Conservation (phyloP, 2,329 filamentous ascomycete genomes). For the Elsinoe necatrix region DNA sequence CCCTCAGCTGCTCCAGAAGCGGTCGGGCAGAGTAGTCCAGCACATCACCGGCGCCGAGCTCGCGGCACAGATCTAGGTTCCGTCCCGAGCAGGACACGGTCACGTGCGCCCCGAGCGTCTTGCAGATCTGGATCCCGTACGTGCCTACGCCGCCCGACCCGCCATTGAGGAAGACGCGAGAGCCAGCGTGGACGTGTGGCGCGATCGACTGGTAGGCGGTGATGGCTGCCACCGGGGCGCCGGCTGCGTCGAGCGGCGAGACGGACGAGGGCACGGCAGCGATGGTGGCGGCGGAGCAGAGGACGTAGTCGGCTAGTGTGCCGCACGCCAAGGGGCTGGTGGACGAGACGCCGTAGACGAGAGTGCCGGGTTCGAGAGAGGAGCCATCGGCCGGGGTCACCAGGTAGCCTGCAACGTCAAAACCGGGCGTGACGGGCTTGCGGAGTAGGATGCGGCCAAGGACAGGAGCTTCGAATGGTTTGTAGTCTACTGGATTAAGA, state of each 20-base stretch:
- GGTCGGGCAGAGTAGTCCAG: slow-evolving; percentile 50
- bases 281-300: slow-evolving; percentile 31
- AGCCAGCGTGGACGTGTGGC: slow-evolving; percentile 32
- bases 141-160: slow-evolving; percentile 55
- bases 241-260: slow-evolving; percentile 28
- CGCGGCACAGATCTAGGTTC: slow-evolving; percentile 50
- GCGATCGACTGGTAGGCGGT: slow-evolving; percentile 34
- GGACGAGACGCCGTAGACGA: slow-evolving; percentile 36
- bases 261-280: slow-evolving; percentile 39
- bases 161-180: slow-evolving; percentile 56
- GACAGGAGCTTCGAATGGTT: slow-evolving; percentile 46
- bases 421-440: slow-evolving; percentile 40
- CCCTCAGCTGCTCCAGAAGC: slow-evolving; percentile 40
- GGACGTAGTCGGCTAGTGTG: slow-evolving; percentile 31
- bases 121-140: slow-evolving; percentile 56
- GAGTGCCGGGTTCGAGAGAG: slow-evolving; percentile 30
- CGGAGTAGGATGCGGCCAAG: slow-evolving; percentile 31
- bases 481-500: slow-evolving; percentile 57
- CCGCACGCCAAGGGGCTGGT: slow-evolving; percentile 25
- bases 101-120: slow-evolving; percentile 51
- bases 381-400: slow-evolving; percentile 32
- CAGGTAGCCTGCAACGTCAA: slow-evolving; percentile 47
- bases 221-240: slow-evolving; percentile 29
- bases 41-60: slow-evolving; percentile 55
- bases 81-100: slow-evolving; percentile 50